These are phyloP conservation scores for Trametes gibbosa DNA, from an alignment of 768 basidiomycete genomes.

Conservation along the genomic window DNA sequence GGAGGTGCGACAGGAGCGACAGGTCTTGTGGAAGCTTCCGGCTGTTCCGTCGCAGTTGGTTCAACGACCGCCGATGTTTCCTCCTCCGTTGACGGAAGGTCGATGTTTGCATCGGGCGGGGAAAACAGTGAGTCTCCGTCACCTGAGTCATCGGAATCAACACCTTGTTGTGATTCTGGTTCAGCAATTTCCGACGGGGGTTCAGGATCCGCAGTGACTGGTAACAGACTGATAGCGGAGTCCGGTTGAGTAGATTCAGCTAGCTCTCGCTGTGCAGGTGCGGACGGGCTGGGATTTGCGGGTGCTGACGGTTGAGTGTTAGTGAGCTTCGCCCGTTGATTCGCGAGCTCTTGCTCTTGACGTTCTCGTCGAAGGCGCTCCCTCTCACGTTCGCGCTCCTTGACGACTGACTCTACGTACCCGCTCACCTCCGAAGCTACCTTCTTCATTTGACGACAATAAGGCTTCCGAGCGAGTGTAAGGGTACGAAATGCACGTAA, in stretches of 20 bases:
- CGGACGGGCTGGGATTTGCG: not conserved
- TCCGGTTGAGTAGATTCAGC: not conserved
- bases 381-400: slow-evolving; percentile 75
- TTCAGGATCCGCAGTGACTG: not conserved
- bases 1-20: not conserved
- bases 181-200: not conserved
- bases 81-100: slow-evolving; percentile 14
- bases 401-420: slow-evolving; percentile 74
- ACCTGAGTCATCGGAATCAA: slow-evolving; percentile 11
- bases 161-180: slow-evolving; percentile 1
- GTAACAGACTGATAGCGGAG: not conserved
- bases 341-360: slow-evolving; percentile 38
- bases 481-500: slow-evolving; percentile 48
- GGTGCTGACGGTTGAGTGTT: not conserved
- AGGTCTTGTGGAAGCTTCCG: not conserved
- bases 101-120: slow-evolving; percentile 12
- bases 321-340: slow-evolving; percentile 7
- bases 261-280: not conserved
- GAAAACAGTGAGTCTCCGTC: slow-evolving; percentile 20
- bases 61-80: not conserved
- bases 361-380: slow-evolving; percentile 69
- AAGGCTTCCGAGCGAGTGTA: slow-evolving; percentile 37
- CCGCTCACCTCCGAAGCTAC: slow-evolving; percentile 61
- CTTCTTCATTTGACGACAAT: slow-evolving; percentile 46
- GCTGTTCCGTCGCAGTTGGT: not conserved